Evolutionary conservation across 441 rosid species (phyloP).

Genomic region (Caryocar brasiliense): DNA sequence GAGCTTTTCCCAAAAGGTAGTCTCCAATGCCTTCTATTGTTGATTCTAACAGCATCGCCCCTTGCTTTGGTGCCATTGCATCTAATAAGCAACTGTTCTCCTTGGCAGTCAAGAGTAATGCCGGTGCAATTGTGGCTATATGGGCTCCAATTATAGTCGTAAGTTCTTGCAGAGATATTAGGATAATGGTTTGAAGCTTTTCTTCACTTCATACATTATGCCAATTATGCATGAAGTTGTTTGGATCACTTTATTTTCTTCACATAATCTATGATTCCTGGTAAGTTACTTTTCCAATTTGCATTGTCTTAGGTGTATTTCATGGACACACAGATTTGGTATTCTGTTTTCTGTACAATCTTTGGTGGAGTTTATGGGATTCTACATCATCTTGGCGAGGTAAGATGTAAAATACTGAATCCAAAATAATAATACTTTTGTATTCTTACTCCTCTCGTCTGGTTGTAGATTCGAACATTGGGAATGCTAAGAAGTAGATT

Average conservation of each 20-base stretch:
- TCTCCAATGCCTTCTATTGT: neutral
- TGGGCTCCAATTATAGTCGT: slow-evolving; percentile 98
- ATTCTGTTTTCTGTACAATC: slow-evolving; percentile 88
- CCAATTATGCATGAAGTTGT: too few relatives aligned
- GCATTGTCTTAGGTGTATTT: slow-evolving; percentile 67
- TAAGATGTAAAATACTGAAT: slow-evolving; percentile 23
- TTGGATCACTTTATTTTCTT: too few relatives aligned
- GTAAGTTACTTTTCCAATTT: neutral
- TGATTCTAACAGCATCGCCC: neutral
- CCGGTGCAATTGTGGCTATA: slow-evolving; percentile 84
- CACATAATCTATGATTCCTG: neutral
- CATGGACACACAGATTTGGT: slow-evolving; percentile 99
- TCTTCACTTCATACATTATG: neutral
- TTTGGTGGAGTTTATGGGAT: slow-evolving; percentile 94
- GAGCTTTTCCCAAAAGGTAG: slow-evolving; percentile 84
- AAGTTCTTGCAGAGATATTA: slow-evolving; percentile 25
- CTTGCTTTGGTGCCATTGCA: neutral
- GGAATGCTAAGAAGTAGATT: slow-evolving; percentile 98
- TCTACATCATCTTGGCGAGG: slow-evolving; percentile 98
- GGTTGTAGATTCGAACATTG: slow-evolving; percentile 77
- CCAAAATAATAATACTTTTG: slow-evolving; percentile 6
- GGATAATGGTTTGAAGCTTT: neutral
- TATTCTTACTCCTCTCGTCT: slow-evolving; percentile 19
- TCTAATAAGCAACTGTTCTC: slow-evolving; percentile 12
- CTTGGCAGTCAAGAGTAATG: slow-evolving; percentile 71